Evolutionary conservation across 1,284 basidiomycete genomes (phyloP), one percentile per base, ranked within the genome.

Genomic region (Puccinia novopanici): DNA sequence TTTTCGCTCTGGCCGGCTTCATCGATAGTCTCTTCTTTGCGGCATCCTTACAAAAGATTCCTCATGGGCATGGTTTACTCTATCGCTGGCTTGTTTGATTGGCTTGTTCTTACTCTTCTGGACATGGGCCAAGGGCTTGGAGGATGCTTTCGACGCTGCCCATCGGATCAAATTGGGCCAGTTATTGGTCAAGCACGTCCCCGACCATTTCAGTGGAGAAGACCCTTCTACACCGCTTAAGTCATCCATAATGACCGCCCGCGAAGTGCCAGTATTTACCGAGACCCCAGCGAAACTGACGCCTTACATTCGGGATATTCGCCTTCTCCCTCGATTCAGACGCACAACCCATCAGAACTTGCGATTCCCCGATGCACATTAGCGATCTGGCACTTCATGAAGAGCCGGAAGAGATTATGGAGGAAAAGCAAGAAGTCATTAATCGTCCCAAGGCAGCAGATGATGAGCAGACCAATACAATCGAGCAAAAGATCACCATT

Each of bases 1-100:
- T 89, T 83, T 88, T 91, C 82, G 0, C 89, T 2, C 83, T 88
- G 42, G 91, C 89, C 75, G 90, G 90, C 4, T 91, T 84, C 79
- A 72, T 84, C 78, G 84, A 84, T 55, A 72, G 63, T 30, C 72
- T 82, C 19, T 84, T 84, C 79, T 83, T 83, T 75, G 83, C 83
- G n/a, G 76, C 83, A 0, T 75, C 82, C 0, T 61, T 83, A 24
- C 82, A 82, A 72, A 84, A 84, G 67, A 54, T 55, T 22, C 63
- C 80, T 22, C 76, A 82, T 30, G 83, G 83, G 83, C 84, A 27
- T 84, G 82, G 82, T 83, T 84, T 80, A 81, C 83, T 2, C 81
- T 84, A 48, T 68, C 80, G 0, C 57, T 84, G 24, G 82, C 80
- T 0, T 75, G 76, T 37, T 50, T 83, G 50, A 81, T 84, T 27